Evolutionary conservation across 441 rosid species (phyloP), one percentile per base, ranked within the genome.

Genomic region (Bruguiera hainesii): DNA sequence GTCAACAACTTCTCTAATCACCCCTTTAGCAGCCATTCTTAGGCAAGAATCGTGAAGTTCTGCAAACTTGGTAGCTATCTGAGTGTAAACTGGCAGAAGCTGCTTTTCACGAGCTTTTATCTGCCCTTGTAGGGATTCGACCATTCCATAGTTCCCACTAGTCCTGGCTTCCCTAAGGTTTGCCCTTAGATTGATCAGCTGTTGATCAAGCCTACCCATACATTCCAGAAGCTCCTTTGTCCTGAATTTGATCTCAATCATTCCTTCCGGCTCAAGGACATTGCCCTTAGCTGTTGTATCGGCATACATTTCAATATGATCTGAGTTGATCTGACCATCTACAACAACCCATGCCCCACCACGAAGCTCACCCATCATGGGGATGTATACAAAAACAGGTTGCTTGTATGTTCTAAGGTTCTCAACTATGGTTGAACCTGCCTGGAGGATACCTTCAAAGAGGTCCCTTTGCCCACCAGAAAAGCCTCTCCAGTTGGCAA

Each of bases 321-420:
- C 96, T 16, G 99, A 77, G 75, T 96, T 96, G 67, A 96, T 96
- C 81, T 75, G 85, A 78, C 99, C 93, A 66, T 93, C 98, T 64
- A 96, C 94, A 69, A 96, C 99, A 46, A 89, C 99, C 99, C 98
- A 96, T 9, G 99, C 98, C 61, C 99, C 99, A 53, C 99, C 99
- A 57, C 99, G 98, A 71, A 96, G 93, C 82, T 96, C 99, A 60
- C 97, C 97, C 98, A 93, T 93, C 94, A 82, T 89, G 11, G 99
- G 99, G 71, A 96, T 93, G 85, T 93, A 96, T 19, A 96, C 96
- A 76, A 91, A 96, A 73, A 96, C 98, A 51, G 99, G 99, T 76
- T 93, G 97, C 52, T 84, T 89, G 86, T 96, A 96, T 18, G 96
- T 91, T 80, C 99, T 82, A 69, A 96, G 91, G 76, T 96, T 96